A percentile compares a stretch with the other conserved stretches of the same genome.
Evolutionary conservation across 176 grass and related monocot species (phyloP).

Genomic region (Oryza officinalis): DNA sequence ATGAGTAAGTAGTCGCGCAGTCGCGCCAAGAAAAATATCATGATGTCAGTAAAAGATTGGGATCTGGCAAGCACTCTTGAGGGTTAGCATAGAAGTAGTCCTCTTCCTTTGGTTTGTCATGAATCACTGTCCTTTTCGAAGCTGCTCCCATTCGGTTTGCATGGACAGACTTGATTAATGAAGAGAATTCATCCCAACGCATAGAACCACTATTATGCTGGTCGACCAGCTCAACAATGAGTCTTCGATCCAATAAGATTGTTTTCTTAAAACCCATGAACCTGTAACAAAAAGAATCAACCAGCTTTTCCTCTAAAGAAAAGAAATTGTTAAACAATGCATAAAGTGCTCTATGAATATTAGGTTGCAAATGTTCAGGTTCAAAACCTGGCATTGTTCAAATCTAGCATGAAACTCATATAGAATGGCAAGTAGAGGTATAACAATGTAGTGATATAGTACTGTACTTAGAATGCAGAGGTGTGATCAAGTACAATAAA

Average conservation of each 20-base stretch:
- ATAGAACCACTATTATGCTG: constrained; percentile 69
- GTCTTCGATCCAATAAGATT: constrained; percentile 67
- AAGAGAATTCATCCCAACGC: constrained; percentile 78
- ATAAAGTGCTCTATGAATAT: not conserved
- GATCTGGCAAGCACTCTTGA: constrained; percentile 69
- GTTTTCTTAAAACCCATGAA: constrained; percentile 92
- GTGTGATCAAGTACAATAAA: constrained; percentile 1
- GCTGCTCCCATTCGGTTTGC: constrained; percentile 67
- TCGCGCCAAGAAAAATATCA: constrained; percentile 26
- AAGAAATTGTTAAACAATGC: not conserved
- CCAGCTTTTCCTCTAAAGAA: not conserved
- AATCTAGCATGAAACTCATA: constrained; percentile 6
- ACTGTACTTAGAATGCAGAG: not conserved
- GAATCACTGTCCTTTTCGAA: constrained; percentile 52
- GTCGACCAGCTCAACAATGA: constrained; percentile 76
- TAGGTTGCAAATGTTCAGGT: not conserved
- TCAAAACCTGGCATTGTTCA: not conserved
- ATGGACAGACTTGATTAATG: constrained; percentile 64
- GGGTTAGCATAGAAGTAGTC: constrained; percentile 95
- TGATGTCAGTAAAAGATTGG: constrained; percentile 27
- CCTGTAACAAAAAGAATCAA: constrained; percentile 36
- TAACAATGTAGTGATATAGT: not conserved
- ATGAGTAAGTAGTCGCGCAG: not conserved
- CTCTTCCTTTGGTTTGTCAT: constrained; percentile 92
- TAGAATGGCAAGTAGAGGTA: not conserved